A percentile compares a stretch with the other conserved stretches of the same genome.
Evolutionary conservation across 768 basidiomycete genomes (phyloP).

Genomic region (Holtermannia corniformis): DNA sequence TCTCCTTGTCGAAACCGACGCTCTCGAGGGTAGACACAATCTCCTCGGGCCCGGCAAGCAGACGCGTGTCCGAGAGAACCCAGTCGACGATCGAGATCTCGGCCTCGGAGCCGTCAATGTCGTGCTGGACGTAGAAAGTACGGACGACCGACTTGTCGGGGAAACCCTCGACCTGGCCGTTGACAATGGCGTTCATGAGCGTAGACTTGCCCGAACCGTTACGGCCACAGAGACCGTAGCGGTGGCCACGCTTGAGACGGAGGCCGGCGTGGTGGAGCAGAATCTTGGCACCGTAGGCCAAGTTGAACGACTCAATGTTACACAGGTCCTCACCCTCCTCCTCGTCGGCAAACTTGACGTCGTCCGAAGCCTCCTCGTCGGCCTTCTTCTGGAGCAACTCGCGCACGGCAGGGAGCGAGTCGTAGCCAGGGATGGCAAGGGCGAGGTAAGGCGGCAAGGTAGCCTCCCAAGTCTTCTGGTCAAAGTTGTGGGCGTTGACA

Average conservation of each 20-base stretch:
- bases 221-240: constrained; percentile 96
- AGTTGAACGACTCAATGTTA: constrained; percentile 91
- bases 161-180: constrained; percentile 87
- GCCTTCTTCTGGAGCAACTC: constrained; percentile 90
- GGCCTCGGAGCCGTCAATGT: constrained; percentile 91
- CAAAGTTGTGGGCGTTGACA: constrained; percentile 84
- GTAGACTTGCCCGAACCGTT: constrained; percentile 87
- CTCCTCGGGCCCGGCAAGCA: constrained; percentile 61
- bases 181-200: constrained; percentile 42
- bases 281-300: constrained; percentile 98
- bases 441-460: constrained; percentile 63
- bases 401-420: constrained; percentile 57
- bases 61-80: constrained; percentile 74
- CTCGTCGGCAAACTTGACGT: constrained; percentile 63
- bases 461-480: constrained; percentile 73
- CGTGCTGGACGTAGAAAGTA: constrained; percentile 99
- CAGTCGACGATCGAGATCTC: constrained; percentile 83
- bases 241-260: constrained; percentile 96
- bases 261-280: constrained; percentile 91
- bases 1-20: constrained; percentile 82
- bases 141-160: constrained; percentile 93
- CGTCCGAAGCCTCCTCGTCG: constrained; percentile 60
- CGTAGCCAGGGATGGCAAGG: constrained; percentile 57
- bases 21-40: constrained; percentile 70
- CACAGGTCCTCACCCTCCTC: constrained; percentile 98